Evolutionary conservation across 2,329 filamentous ascomycete genomes (phyloP).

Genomic region (Claviceps sorghi): DNA sequence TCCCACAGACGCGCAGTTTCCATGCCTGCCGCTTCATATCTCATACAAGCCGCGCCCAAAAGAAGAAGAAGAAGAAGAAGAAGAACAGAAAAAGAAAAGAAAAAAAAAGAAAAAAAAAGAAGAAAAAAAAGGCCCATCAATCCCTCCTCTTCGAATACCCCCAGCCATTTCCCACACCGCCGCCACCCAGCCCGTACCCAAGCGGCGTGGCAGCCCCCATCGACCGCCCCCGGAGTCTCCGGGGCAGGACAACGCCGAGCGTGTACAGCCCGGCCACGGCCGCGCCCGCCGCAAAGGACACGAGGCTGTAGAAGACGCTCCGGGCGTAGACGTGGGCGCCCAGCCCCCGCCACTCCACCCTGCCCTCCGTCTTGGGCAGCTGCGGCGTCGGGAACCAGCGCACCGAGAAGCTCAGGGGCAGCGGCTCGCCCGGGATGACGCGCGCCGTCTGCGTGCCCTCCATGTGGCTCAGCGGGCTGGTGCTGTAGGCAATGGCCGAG

Average conservation of each 20-base stretch:
- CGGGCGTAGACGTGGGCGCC: conserved; percentile 49
- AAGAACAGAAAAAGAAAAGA: neutral
- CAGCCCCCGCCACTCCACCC: conserved; percentile 50
- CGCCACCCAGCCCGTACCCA: conserved; percentile 34
- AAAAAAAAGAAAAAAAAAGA: neutral
- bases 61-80: too few species aligned
- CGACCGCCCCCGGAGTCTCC: conserved; percentile 32
- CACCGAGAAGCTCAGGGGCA: conserved; percentile 67
- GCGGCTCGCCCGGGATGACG: conserved; percentile 73
- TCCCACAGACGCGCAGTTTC: neutral
- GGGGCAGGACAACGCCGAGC: conserved; percentile 43
- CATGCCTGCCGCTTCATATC: neutral
- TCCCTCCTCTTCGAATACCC: conserved; percentile 37
- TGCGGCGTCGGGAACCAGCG: conserved; percentile 71
- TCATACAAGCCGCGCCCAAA: neutral
- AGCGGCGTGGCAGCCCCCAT: conserved; percentile 44
- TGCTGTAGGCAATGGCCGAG: conserved; percentile 75
- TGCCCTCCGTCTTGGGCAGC: conserved; percentile 52
- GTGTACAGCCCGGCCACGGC: conserved; percentile 44
- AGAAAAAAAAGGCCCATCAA: neutral
- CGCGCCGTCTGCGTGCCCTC: conserved; percentile 39
- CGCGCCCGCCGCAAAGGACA: conserved; percentile 42
- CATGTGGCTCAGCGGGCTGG: conserved; percentile 53
- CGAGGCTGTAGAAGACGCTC: conserved; percentile 46
- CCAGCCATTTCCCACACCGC: conserved; percentile 41